Conservation (phyloP, 371 early-diverging fungal species). For the Mucor circinelloides region DNA sequence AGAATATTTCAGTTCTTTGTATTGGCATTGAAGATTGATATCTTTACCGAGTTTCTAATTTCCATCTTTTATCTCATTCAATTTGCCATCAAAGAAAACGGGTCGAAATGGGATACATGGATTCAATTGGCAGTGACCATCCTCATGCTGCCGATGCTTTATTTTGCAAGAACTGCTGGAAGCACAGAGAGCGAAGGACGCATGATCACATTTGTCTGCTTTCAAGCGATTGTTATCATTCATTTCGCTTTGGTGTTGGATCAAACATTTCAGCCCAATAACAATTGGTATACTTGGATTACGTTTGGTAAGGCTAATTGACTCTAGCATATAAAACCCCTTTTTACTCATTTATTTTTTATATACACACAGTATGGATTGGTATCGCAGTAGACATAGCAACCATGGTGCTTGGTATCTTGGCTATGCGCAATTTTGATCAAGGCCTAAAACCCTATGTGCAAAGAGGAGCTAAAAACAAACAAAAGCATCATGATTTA, state of each 20-base stretch:
- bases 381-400: conserved; percentile 31
- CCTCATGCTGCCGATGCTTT: conserved; percentile 45
- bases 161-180: conserved; percentile 50
- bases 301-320: conserved; percentile 43
- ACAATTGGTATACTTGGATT: conserved; percentile 57
- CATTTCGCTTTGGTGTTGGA: conserved; percentile 42
- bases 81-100: conserved; percentile 30
- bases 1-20: conserved; percentile 54
- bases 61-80: conserved; percentile 50
- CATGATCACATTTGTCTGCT: conserved; percentile 45
- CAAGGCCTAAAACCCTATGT: conserved; percentile 37
- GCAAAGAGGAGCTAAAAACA: conserved; percentile 32
- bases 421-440: conserved; percentile 51
- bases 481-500: conserved; percentile 32
- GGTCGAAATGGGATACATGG: conserved; percentile 36
- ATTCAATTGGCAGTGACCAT: conserved; percentile 44
- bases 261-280: conserved; percentile 42
- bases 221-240: conserved; percentile 40
- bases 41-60: conserved; percentile 48
- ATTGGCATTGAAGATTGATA: conserved; percentile 44
- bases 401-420: conserved; percentile 30
- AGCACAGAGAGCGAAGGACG: conserved; percentile 41
- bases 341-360: background rate
- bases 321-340: background rate
- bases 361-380: conserved; percentile 20